phyloP scores from a whole-genome alignment of 2,329 filamentous ascomycete genomes.

The Fusarium redolens region DNA sequence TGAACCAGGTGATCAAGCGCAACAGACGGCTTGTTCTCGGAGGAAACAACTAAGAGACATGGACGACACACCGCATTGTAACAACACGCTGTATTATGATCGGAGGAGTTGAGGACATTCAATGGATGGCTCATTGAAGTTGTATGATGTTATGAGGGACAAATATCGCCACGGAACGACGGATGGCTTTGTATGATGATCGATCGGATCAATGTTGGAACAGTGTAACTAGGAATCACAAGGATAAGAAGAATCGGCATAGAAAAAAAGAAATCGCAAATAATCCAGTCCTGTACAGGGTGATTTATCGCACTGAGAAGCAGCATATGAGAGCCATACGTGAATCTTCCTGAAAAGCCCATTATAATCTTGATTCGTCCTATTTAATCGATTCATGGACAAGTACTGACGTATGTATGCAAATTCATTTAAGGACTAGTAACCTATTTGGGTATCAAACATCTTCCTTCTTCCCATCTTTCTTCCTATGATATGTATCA shows the following conservation, averaged over 20 bases:
- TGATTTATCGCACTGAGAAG: background rate
- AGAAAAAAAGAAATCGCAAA: background rate
- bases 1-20: constrained; percentile 69
- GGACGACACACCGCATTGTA: background rate
- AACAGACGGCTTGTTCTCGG: constrained; percentile 66
- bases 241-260: background rate
- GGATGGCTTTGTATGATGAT: constrained; percentile 16
- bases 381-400: background rate
- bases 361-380: background rate
- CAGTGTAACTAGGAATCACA: background rate
- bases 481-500: background rate
- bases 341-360: background rate
- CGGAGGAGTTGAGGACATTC: background rate
- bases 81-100: background rate
- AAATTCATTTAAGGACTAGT: background rate
- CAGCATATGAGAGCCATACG: background rate
- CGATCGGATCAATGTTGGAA: background rate
- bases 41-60: constrained; percentile 36
- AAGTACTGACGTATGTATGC: background rate
- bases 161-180: background rate
- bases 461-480: background rate
- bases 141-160: constrained; percentile 13
- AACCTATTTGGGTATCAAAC: constrained; percentile 3
- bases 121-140: background rate
- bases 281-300: background rate